A percentile compares a stretch with the other conserved stretches of the same genome.
These are phyloP conservation scores for Malus asiatica DNA, from an alignment of 306 rosid species.

Conservation along the genomic window DNA sequence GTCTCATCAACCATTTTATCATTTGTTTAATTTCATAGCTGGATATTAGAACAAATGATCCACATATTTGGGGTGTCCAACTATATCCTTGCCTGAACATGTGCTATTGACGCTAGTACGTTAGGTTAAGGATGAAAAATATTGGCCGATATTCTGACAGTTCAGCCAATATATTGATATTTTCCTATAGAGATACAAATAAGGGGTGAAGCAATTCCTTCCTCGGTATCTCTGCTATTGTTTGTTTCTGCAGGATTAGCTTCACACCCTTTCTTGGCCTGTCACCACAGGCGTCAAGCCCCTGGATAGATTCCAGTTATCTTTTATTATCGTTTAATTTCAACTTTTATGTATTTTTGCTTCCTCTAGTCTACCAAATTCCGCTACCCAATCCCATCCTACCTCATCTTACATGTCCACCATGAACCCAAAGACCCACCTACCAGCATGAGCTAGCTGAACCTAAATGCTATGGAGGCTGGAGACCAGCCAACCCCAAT, in stretches of 20 bases:
- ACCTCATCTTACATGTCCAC: background rate
- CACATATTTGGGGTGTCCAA: background rate
- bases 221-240: background rate
- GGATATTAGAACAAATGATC: background rate
- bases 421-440: background rate
- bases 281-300: too few relatives aligned
- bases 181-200: background rate
- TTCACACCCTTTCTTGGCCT: too few relatives aligned
- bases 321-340: too few relatives aligned
- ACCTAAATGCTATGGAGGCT: background rate
- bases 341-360: too few relatives aligned
- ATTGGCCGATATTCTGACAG: background rate
- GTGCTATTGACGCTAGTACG: background rate
- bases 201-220: background rate
- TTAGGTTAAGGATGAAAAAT: background rate
- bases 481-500: background rate
- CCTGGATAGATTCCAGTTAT: too few relatives aligned
- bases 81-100: background rate
- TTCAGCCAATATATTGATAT: too few relatives aligned
- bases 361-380: too few relatives aligned
- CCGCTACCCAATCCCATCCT: too few relatives aligned
- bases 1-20: background rate
- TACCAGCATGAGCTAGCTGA: background rate
- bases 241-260: background rate
- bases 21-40: background rate